A percentile compares a stretch with the other conserved stretches of the same genome.
Evolutionary conservation across 768 basidiomycete genomes (phyloP).

Genomic region (Lentinula raphanica): DNA sequence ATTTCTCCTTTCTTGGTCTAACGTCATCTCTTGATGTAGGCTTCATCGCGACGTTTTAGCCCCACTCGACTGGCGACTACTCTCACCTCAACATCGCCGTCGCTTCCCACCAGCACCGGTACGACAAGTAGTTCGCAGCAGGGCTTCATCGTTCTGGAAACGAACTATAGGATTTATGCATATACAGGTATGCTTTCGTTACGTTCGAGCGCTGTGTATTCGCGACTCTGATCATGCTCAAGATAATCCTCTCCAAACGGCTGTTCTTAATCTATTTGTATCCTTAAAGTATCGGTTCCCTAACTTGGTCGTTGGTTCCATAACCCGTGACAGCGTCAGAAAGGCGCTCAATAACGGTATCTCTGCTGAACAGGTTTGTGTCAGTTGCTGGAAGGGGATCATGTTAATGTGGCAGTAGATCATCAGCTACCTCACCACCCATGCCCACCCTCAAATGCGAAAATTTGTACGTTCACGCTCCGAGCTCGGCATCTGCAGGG

Average conservation of each 20-base stretch:
- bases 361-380: slow-evolving; percentile 84
- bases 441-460: slow-evolving; percentile 98
- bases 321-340: slow-evolving; percentile 94
- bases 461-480: slow-evolving; percentile 86
- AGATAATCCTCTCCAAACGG: slow-evolving; percentile 96
- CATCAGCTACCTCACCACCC: slow-evolving; percentile 88
- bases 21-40: slow-evolving; percentile 30
- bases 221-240: slow-evolving; percentile 15
- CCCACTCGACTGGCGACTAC: slow-evolving; percentile 95
- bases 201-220: slow-evolving; percentile 15
- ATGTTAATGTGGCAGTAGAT: slow-evolving; percentile 50
- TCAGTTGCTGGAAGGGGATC: slow-evolving; percentile 11
- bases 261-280: slow-evolving; percentile 91
- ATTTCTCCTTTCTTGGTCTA: slow-evolving; percentile 17
- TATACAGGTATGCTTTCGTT: slow-evolving; percentile 70
- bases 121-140: slow-evolving; percentile 58
- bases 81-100: slow-evolving; percentile 84
- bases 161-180: slow-evolving; percentile 96
- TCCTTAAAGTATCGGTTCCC: slow-evolving; percentile 91
- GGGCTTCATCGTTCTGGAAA: slow-evolving; percentile 95
- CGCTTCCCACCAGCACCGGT: slow-evolving; percentile 60
- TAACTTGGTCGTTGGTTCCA: slow-evolving; percentile 92
- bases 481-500: too few relatives aligned
- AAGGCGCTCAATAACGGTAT: slow-evolving; percentile 93
- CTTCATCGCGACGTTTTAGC: slow-evolving; percentile 75